These are phyloP conservation scores for Rhizopogon roseolus DNA, from an alignment of 768 basidiomycete species.

Conservation along the genomic window DNA sequence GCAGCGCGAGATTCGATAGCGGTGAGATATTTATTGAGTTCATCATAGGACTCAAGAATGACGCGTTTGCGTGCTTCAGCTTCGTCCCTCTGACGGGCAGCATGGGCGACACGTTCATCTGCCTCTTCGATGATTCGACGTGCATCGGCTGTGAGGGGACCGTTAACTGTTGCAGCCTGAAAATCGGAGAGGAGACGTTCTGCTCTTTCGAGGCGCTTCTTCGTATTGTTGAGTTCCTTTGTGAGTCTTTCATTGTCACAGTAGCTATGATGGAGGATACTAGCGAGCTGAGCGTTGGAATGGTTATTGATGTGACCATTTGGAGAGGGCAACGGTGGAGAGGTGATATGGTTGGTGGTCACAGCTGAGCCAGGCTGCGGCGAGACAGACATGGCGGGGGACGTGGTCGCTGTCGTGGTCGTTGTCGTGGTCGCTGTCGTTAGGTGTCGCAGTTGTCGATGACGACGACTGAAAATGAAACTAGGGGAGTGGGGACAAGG, in stretches of 20 bases:
- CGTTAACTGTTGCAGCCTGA: constrained; percentile 13
- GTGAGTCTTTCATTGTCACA: constrained; percentile 48
- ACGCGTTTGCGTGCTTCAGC: constrained; percentile 42
- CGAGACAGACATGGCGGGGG: constrained; percentile 13
- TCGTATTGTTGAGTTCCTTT: constrained; percentile 37
- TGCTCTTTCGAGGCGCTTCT: constrained; percentile 48
- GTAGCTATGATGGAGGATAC: constrained; percentile 50
- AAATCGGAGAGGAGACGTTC: constrained; percentile 39
- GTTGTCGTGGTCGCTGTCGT: neutral
- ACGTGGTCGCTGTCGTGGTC: neutral
- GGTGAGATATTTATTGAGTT: constrained; percentile 44
- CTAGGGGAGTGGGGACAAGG: neutral
- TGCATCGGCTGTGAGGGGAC: constrained; percentile 25
- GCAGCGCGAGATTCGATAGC: constrained; percentile 39
- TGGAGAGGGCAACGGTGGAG: constrained; percentile 12
- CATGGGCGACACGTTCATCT: constrained; percentile 45
- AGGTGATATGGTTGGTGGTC: constrained; percentile 2
- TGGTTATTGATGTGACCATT: constrained; percentile 13
- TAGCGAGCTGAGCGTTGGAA: constrained; percentile 51
- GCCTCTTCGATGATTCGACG: constrained; percentile 37
- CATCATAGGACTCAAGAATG: constrained; percentile 44
- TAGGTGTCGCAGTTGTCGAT: constrained; percentile 7
- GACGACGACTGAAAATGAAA: constrained; percentile 8
- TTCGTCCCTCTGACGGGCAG: constrained; percentile 53
- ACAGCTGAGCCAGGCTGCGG: constrained; percentile 11